Evolutionary conservation across 306 rosid species (phyloP).

Genomic region (Inga leiocalycina): DNA sequence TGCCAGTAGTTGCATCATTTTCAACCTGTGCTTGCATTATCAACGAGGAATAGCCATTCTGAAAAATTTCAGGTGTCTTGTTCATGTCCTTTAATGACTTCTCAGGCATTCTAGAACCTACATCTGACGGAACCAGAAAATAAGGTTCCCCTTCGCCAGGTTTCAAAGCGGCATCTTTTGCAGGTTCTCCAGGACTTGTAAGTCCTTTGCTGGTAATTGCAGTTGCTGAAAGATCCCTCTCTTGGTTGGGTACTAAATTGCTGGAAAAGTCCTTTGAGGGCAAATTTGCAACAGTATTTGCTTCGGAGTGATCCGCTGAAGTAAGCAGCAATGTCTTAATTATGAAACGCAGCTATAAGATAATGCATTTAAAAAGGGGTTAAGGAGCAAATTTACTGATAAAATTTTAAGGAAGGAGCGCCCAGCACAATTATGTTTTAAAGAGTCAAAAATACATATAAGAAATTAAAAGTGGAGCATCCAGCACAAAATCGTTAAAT

Average conservation of each 20-base stretch:
- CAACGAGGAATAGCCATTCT: slow-evolving; percentile 28
- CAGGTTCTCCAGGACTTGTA: slow-evolving; percentile 20
- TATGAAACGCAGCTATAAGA: slow-evolving; percentile 21
- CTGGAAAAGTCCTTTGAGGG: slow-evolving; percentile 29
- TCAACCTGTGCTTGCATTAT: slow-evolving; percentile 23
- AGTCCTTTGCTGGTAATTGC: slow-evolving; percentile 26
- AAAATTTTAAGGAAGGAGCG: no score
- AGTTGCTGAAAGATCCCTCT: slow-evolving; percentile 5
- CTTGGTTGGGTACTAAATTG: not conserved
- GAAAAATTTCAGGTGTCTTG: slow-evolving; percentile 17
- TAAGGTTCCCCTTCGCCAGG: slow-evolving; percentile 23
- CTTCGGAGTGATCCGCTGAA: slow-evolving; percentile 10
- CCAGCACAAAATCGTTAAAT: no score
- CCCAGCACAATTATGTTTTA: no score
- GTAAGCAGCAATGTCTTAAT: slow-evolving; percentile 15
- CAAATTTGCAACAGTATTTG: slow-evolving; percentile 29
- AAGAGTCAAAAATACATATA: no score
- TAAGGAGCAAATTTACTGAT: no score
- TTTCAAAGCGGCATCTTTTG: slow-evolving; percentile 28
- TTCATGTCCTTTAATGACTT: slow-evolving; percentile 21
- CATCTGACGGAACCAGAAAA: slow-evolving; percentile 22
- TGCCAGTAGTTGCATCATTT: slow-evolving; percentile 21
- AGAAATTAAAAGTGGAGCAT: no score
- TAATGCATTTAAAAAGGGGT: not conserved
- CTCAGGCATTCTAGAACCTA: slow-evolving; percentile 6